These are phyloP conservation scores for Colletotrichum trifolii DNA, from an alignment of 2,329 filamentous ascomycete genomes.

Conservation along the genomic window DNA sequence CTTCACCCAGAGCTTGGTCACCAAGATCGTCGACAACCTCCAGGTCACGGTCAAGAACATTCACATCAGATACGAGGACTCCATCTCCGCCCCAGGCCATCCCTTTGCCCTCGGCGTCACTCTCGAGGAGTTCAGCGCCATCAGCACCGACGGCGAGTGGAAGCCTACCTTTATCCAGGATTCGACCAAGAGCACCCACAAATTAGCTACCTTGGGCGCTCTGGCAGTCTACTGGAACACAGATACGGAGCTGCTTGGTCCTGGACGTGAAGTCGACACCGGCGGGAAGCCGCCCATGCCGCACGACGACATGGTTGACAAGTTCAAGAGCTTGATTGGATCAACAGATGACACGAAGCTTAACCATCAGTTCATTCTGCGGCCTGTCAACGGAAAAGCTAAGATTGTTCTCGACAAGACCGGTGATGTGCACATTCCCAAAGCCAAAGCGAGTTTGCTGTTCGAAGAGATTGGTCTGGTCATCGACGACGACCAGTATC, in stretches of 20 bases:
- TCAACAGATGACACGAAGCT: constrained; percentile 68
- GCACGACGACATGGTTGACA: constrained; percentile 81
- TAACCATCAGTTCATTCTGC: constrained; percentile 91
- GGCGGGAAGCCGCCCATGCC: constrained; percentile 70
- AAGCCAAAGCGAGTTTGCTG: constrained; percentile 88
- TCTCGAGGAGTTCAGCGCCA: constrained; percentile 94
- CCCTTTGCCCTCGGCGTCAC: constrained; percentile 94
- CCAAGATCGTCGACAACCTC: constrained; percentile 97
- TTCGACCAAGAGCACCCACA: constrained; percentile 85
- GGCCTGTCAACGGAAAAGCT: constrained; percentile 93
- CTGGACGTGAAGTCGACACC: constrained; percentile 77
- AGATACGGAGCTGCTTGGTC: constrained; percentile 84
- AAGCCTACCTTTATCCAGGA: constrained; percentile 95
- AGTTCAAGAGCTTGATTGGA: constrained; percentile 84
- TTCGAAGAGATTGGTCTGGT: constrained; percentile 99
- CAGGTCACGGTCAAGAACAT: constrained; percentile 99
- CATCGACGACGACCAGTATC: constrained; percentile 97
- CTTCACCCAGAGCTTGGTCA: constrained; percentile 93
- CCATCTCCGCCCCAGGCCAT: constrained; percentile 92
- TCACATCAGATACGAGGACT: constrained; percentile 97
- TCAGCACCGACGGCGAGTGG: constrained; percentile 96
- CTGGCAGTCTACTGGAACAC: constrained; percentile 99
- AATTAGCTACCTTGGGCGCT: constrained; percentile 89
- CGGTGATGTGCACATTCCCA: constrained; percentile 80
- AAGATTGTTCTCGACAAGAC: constrained; percentile 97